Evolutionary conservation across 805 yeast genomes (phyloP).

Genomic region (Saccharomycopsis microspora): DNA sequence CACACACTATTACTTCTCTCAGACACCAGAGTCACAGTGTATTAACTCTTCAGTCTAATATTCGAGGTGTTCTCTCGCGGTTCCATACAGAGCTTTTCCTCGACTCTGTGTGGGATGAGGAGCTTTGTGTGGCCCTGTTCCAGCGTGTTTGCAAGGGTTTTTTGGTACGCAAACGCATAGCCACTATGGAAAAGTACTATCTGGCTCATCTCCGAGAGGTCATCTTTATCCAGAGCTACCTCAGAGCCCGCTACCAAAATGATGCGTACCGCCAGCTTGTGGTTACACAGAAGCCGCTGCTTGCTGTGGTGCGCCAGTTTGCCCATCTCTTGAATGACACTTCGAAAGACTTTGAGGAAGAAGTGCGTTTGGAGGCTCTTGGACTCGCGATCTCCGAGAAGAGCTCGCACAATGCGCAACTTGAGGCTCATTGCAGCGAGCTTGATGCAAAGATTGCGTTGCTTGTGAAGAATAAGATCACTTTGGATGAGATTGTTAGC

Average conservation of each 20-base stretch:
- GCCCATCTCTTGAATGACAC: conserved; percentile 64
- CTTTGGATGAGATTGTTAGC: conserved; percentile 56
- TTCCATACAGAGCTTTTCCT: conserved; percentile 40
- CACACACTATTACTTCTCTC: conserved; percentile 21
- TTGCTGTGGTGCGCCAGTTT: conserved; percentile 65
- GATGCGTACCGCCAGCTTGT: conserved; percentile 66
- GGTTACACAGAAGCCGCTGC: conserved; percentile 62
- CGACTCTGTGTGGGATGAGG: conserved; percentile 36
- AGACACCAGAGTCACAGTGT: no score
- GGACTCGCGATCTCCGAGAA: conserved; percentile 61
- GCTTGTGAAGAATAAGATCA: conserved; percentile 67
- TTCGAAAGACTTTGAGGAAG: conserved; percentile 70
- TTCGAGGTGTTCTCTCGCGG: conserved; percentile 54
- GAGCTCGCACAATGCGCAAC: conserved; percentile 53
- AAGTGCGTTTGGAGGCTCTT: conserved; percentile 50
- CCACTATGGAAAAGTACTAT: conserved; percentile 35
- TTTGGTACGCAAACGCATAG: conserved; percentile 20
- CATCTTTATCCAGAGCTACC: conserved; percentile 61
- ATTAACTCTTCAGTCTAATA: conserved; percentile 36
- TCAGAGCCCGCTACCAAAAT: conserved; percentile 57
- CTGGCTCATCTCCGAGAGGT: conserved; percentile 41
- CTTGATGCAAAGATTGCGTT: conserved; percentile 70
- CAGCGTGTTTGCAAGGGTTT: conserved; percentile 31
- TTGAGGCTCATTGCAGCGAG: conserved; percentile 66
- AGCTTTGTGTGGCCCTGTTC: conserved; percentile 39